These are phyloP conservation scores for Dendrothele bispora DNA, from an alignment of 768 basidiomycete species.

Conservation along the genomic window DNA sequence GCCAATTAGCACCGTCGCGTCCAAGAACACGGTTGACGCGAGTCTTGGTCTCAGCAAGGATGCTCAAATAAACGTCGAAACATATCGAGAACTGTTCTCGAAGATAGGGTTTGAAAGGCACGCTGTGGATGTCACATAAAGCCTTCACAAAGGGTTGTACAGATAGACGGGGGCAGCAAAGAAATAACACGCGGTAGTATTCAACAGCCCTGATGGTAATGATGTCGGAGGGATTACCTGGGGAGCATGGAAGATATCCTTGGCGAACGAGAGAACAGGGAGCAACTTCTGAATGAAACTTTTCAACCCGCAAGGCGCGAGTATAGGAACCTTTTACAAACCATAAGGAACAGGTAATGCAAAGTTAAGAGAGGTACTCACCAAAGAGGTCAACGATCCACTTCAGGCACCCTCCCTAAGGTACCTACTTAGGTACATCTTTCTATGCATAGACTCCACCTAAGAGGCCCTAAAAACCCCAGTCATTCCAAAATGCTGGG, in stretches of 20 bases:
- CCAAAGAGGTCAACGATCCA: too few relatives aligned
- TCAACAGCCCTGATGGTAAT: conserved; percentile 10
- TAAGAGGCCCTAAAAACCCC: too few relatives aligned
- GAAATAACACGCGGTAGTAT: conserved; percentile 2
- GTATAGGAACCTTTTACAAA: too few relatives aligned
- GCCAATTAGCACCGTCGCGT: conserved; percentile 12
- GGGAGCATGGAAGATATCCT: conserved; percentile 11
- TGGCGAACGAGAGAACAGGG: conserved; percentile 10
- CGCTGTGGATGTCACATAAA: conserved; percentile 17
- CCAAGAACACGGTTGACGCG: conserved; percentile 3
- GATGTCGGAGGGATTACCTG: conserved; percentile 5
- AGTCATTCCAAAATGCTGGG: too few relatives aligned
- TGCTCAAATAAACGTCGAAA: conserved; percentile 13
- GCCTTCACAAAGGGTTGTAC: conserved; percentile 19
- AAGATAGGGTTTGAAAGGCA: conserved; percentile 3
- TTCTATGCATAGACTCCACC: too few relatives aligned
- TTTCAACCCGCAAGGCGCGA: too few relatives aligned
- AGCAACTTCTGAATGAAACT: too few relatives aligned
- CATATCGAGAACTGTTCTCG: conserved; percentile 2
- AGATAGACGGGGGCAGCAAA: conserved; percentile 15
- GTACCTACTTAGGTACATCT: too few relatives aligned
- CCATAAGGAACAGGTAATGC: too few relatives aligned
- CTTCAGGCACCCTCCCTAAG: too few relatives aligned
- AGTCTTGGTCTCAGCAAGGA: background rate
- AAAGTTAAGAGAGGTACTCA: too few relatives aligned